Percentiles rank a stretch among this genome's conserved stretches.
phyloP scores from a whole-genome alignment of 2,329 filamentous ascomycete species.

The Esteya vermicola region DNA sequence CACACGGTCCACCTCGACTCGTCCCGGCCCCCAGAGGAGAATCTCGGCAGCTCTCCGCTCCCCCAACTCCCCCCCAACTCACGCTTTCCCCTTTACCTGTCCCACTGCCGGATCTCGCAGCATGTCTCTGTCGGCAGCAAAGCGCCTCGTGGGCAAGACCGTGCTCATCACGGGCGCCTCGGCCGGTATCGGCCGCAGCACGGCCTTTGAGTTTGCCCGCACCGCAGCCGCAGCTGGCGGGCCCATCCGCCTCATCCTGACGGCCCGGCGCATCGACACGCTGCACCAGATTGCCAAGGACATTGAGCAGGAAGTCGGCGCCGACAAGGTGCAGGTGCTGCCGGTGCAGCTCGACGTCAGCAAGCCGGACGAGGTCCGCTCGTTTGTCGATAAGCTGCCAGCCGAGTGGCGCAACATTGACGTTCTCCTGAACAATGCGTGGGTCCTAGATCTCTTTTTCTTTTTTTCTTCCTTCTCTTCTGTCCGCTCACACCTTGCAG shows the following conservation, averaged over 20 bases:
- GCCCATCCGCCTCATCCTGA: slow-evolving; percentile 63
- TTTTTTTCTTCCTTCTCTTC: neutral
- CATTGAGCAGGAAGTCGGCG: slow-evolving; percentile 65
- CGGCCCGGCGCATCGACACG: slow-evolving; percentile 70
- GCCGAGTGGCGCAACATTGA: slow-evolving; percentile 75
- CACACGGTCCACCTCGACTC: no score
- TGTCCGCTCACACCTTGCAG: slow-evolving; percentile 24
- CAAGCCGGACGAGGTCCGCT: slow-evolving; percentile 57
- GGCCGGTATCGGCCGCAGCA: slow-evolving; percentile 74
- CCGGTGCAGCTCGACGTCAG: slow-evolving; percentile 80
- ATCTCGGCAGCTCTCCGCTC: no score
- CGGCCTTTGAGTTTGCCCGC: slow-evolving; percentile 84
- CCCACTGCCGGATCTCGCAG: slow-evolving; percentile 1
- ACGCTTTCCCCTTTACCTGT: neutral
- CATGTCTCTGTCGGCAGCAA: slow-evolving; percentile 28
- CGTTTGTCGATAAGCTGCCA: slow-evolving; percentile 60
- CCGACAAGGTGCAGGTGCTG: slow-evolving; percentile 73
- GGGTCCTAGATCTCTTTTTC: slow-evolving; percentile 21
- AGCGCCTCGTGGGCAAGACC: slow-evolving; percentile 87
- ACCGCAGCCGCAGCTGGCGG: slow-evolving; percentile 49
- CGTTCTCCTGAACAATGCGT: slow-evolving; percentile 94
- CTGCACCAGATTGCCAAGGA: slow-evolving; percentile 63
- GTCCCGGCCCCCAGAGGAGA: no score
- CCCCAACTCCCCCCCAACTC: no score
- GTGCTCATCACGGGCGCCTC: slow-evolving; percentile 84